A percentile compares a stretch with the other conserved stretches of the same genome.
Evolutionary conservation across 495 filamentous ascomycete species (phyloP).

Genomic region (Ascodesmis nigricans): DNA sequence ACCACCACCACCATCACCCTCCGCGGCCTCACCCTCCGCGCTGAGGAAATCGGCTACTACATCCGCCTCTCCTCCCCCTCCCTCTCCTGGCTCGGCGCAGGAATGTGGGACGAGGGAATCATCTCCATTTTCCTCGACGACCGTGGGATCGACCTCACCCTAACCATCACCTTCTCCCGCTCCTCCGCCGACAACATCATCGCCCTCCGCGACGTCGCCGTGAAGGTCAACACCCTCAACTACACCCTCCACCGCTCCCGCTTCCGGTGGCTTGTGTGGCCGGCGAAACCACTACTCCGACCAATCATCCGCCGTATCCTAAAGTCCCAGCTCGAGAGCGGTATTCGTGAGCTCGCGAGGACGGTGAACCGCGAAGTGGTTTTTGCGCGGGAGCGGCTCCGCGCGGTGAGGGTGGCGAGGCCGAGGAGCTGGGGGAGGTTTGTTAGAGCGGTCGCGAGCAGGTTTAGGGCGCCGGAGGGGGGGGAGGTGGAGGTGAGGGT

Average conservation of each 20-base stretch:
- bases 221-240: conserved; percentile 66
- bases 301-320: conserved; percentile 57
- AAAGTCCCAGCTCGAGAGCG: conserved; percentile 52
- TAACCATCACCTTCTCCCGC: conserved; percentile 60
- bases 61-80: no score
- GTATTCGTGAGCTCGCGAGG: conserved; percentile 44
- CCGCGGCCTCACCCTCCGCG: conserved; percentile 57
- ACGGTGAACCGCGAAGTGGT: conserved; percentile 64
- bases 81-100: conserved; percentile 44
- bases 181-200: conserved; percentile 59
- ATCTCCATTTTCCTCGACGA: conserved; percentile 67
- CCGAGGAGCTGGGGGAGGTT: conserved; percentile 64
- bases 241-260: conserved; percentile 54
- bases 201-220: conserved; percentile 48
- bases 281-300: conserved; percentile 65
- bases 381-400: conserved; percentile 64
- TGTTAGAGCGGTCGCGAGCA: conserved; percentile 52
- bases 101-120: conserved; percentile 59
- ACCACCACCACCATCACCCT: conserved; percentile 54
- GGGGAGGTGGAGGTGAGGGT: conserved; percentile 44
- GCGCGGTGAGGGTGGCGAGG: conserved; percentile 62
- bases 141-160: conserved; percentile 61
- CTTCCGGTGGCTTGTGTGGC: conserved; percentile 55
- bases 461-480: conserved; percentile 39
- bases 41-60: conserved; percentile 69